These are phyloP conservation scores for Vigna reflexopilosa DNA, from an alignment of 306 rosid genomes.

Conservation along the genomic window DNA sequence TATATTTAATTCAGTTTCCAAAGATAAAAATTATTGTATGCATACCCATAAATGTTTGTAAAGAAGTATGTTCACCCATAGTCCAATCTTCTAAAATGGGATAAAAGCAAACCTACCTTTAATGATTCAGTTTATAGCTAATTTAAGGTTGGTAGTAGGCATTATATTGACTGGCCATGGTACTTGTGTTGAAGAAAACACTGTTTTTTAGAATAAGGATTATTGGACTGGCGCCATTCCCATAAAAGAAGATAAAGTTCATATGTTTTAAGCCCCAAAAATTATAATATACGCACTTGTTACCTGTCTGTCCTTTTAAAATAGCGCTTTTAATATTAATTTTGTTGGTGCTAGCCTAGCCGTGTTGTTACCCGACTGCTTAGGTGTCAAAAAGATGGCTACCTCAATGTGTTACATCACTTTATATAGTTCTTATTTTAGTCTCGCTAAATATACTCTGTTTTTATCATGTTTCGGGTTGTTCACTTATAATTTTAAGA, in stretches of 20 bases:
- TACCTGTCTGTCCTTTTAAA: too few relatives aligned
- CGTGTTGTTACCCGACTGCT: too few relatives aligned
- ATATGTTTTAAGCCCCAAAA: too few relatives aligned
- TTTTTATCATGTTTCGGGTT: background rate
- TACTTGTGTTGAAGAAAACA: slow-evolving; percentile 6
- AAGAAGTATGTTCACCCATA: background rate
- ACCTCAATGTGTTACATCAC: too few relatives aligned
- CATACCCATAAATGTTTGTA: background rate
- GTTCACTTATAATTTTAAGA: background rate
- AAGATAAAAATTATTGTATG: background rate
- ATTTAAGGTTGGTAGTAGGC: slow-evolving; percentile 17
- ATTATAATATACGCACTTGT: too few relatives aligned
- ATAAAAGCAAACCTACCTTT: background rate
- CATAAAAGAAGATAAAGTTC: too few relatives aligned
- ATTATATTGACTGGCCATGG: background rate
- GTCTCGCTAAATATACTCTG: too few relatives aligned
- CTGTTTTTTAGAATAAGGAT: slow-evolving; percentile 5
- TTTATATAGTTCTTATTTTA: too few relatives aligned
- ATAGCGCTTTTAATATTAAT: too few relatives aligned
- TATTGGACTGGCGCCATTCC: background rate
- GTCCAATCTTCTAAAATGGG: background rate
- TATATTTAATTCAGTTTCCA: background rate
- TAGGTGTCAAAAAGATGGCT: too few relatives aligned
- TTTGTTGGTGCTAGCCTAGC: too few relatives aligned
- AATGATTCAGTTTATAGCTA: slow-evolving; percentile 1